Evolutionary conservation across 306 rosid genomes (phyloP), one percentile per base, ranked within the genome.

Genomic region (Hippophae tibetana): DNA sequence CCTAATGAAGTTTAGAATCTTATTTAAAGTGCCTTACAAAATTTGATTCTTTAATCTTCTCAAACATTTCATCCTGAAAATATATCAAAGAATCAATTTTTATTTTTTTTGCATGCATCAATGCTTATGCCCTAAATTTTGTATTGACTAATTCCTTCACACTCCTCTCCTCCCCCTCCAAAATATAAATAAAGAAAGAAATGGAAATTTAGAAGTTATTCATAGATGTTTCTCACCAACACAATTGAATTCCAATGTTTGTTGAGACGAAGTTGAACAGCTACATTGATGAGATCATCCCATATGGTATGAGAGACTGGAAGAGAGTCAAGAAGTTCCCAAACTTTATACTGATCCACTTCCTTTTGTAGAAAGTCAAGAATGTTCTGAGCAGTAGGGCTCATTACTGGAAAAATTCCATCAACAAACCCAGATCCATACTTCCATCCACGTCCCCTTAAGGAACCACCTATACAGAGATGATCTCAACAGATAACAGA

Each of bases 381-480:
- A 69, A 87, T 80, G 74, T 72, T 50, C 75, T 69, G 76, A 42
- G 83, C 95, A 59, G 69, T 74, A 27, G 93, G 86, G 65, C 98
- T 81, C 80, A 92, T 64, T 52, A 87, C 89, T 0, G 93, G 98
- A 64, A 92, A 92, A 59, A 87, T 77, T 26, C 96, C 95, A 66
- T 92, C 98, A 13, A 92, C 95, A 75, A 92, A 92, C 6, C 98
- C 98, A 43, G 98, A 92, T 73, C 98, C 98, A 43, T 76, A 87
- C 72, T 85, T 83, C 96, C 96, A 92, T 53, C 98, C 95, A 51
- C 79, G 67, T 60, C 98, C 96, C 72, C 98, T 83, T 70, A 87
- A 58, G 60, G 98, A 92, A 70, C 98, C 98, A 76, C 95, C 98
- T 92, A 72, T 23, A 48, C 64, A 76, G 7, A 62, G 11, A 54